phyloP scores from a whole-genome alignment of 148 eudicot genomes.

The Talinum fruticosum region DNA sequence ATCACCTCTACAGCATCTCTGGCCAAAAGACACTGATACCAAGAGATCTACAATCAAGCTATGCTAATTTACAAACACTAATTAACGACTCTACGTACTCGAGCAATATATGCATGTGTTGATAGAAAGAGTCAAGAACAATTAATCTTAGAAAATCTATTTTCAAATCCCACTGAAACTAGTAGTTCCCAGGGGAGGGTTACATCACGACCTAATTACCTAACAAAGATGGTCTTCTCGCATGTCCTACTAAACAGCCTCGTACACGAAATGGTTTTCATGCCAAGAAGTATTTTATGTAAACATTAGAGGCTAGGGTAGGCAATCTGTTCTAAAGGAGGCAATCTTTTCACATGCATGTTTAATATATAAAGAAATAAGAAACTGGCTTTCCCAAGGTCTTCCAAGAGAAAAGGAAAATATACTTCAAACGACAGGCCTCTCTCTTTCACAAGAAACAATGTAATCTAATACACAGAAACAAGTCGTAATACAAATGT shows the following conservation, averaged over 20 bases:
- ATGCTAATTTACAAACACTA: no score
- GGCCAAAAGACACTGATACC: no score
- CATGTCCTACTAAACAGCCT: no score
- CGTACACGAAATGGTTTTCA: background rate
- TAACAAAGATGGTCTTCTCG: no score
- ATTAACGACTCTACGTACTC: no score
- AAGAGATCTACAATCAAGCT: background rate
- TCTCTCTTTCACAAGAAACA: background rate
- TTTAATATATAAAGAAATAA: background rate
- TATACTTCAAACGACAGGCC: background rate
- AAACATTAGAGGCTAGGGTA: background rate
- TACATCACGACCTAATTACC: no score
- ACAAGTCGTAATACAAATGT: background rate
- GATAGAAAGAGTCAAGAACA: no score
- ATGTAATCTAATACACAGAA: background rate
- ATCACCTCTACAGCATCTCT: no score
- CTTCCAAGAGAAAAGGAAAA: background rate
- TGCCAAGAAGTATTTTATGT: background rate
- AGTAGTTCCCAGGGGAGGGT: background rate
- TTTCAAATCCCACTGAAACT: background rate
- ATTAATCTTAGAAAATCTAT: no score
- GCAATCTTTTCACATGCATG: background rate
- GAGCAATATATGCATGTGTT: no score
- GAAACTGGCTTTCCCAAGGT: background rate
- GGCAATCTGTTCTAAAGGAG: background rate